phyloP scores from a whole-genome alignment of 208 protist genomes.

The Naegleria lovaniensis region DNA sequence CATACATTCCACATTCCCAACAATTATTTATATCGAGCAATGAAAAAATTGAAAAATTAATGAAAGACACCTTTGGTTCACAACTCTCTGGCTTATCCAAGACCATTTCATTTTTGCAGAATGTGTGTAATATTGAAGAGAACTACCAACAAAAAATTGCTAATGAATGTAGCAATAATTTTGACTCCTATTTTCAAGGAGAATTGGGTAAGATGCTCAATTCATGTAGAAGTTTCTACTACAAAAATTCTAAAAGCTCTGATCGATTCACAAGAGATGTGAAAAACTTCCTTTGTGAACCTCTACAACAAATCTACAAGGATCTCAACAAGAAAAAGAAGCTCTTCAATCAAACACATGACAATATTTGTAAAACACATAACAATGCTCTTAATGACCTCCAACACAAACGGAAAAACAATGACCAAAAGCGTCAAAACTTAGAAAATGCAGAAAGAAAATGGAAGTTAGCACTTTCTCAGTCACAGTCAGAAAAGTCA shows the following conservation, averaged over 20 bases:
- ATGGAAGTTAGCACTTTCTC: background rate
- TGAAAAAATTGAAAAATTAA: background rate
- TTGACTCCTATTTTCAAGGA: background rate
- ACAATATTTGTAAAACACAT: background rate
- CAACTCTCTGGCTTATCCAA: background rate
- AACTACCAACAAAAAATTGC: background rate
- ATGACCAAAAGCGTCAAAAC: background rate
- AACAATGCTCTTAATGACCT: background rate
- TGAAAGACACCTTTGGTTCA: background rate
- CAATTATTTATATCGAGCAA: background rate
- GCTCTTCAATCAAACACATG: background rate
- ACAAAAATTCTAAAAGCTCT: background rate
- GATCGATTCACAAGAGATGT: background rate
- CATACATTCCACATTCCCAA: background rate
- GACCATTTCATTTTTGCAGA: background rate
- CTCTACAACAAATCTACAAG: background rate
- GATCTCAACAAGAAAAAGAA: background rate
- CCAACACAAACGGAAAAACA: background rate
- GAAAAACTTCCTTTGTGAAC: background rate
- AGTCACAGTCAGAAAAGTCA: background rate
- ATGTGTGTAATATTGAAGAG: background rate
- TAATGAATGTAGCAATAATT: background rate
- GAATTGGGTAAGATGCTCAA: background rate
- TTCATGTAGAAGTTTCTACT: background rate
- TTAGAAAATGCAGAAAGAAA: background rate